Base-by-base conservation (phyloP, 768 basidiomycete genomes). In the Omphalotus guepiniiformis region DNA sequence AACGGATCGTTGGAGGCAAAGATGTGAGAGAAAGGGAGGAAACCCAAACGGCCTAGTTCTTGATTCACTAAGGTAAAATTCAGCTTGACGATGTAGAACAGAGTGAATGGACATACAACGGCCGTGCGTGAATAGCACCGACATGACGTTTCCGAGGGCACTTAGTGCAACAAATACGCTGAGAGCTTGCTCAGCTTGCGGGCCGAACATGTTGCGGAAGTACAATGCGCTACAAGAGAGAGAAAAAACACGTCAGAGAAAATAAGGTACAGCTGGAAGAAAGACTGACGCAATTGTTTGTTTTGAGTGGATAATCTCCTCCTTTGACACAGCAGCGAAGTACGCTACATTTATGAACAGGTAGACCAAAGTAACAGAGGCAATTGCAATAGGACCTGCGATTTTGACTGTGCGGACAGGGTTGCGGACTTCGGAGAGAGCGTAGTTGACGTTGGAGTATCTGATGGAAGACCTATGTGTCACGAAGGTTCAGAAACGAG, bases 401-500 rank as follows among this genome's bases (percentile, higher is more conserved):
- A 73, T 66, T 55, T 80, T 85, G 57, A 90, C 76, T 0, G 85
- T 88, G 29, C 74, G 71, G 4, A 87, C 73, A 1, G 86, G 88
- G 51, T 88, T 73, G 19, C 72, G 73, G 6, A 86, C 70, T 57
- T 89, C 85, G 4, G 82, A 83, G 4, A 88, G 67, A 0, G 79
- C 82, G 52, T 85, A 87, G 56, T 88, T 86, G 7, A 83, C 83
- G 48, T 83, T 85, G 2, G 79, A 76, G 58, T 86, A 89, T 0
- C 87, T 86, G 40, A 76, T 72, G 57, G 79, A 85, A 0, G 82
- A 80, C 85, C 85, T n/a, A n/a, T n/a, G n/a, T n/a, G n/a, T n/a
- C n/a, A n/a, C n/a, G n/a, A n/a, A n/a, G n/a, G n/a, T n/a, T n/a
- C n/a, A n/a, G n/a, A n/a, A n/a, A n/a, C n/a, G n/a, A n/a, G n/a